phyloP scores from a whole-genome alignment of 2,329 filamentous ascomycete species.

The Pochonia chlamydosporia region DNA sequence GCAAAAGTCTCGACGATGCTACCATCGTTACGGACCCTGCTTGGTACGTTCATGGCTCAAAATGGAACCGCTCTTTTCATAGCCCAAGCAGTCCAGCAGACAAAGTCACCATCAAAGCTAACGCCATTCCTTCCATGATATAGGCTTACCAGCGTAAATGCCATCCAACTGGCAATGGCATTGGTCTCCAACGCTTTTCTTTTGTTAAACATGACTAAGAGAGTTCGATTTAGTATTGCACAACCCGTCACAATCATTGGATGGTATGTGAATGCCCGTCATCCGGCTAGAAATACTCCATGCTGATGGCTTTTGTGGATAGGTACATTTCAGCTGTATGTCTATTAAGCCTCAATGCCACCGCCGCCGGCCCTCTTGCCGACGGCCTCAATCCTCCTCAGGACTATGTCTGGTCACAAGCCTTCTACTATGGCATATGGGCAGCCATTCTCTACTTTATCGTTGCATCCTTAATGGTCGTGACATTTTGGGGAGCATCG shows the following conservation, averaged over 20 bases:
- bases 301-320: background rate
- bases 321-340: constrained; percentile 57
- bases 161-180: constrained; percentile 68
- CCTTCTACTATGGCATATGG: constrained; percentile 81
- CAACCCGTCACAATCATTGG: constrained; percentile 77
- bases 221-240: constrained; percentile 74
- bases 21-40: constrained; percentile 57
- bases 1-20: constrained; percentile 42
- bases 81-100: background rate
- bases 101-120: background rate
- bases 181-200: constrained; percentile 75
- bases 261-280: constrained; percentile 48
- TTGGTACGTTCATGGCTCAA: constrained; percentile 47
- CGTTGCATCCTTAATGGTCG: constrained; percentile 67
- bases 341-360: constrained; percentile 60
- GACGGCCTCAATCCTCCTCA: constrained; percentile 27
- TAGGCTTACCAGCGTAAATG: constrained; percentile 70
- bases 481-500: constrained; percentile 75
- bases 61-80: background rate
- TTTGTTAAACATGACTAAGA: constrained; percentile 78
- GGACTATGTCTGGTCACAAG: constrained; percentile 66
- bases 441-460: constrained; percentile 75
- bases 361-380: constrained; percentile 54
- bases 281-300: background rate
- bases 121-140: background rate